A percentile compares a stretch with the other conserved stretches of the same genome.
These are phyloP conservation scores for Cladorrhinum sp. DNA, from an alignment of 2,329 filamentous ascomycete species.

Conservation along the genomic window DNA sequence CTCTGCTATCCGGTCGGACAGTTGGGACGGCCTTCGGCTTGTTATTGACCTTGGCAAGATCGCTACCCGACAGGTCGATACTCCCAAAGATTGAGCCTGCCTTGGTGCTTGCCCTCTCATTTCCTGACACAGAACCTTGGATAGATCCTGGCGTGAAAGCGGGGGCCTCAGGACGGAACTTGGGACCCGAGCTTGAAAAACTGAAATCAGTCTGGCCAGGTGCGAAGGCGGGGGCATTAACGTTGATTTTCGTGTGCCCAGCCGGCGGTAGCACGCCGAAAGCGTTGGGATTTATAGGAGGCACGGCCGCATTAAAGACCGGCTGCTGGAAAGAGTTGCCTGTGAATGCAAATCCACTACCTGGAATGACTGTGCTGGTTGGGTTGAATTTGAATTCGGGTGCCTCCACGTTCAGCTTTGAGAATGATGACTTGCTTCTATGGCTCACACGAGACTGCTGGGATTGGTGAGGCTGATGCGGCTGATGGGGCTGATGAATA, in stretches of 20 bases:
- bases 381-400: conserved; percentile 82
- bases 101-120: conserved; percentile 41
- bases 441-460: conserved; percentile 52
- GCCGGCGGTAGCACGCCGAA: conserved; percentile 41
- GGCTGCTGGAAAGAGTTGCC: conserved; percentile 42
- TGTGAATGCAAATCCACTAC: conserved; percentile 49
- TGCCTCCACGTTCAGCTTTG: conserved; percentile 83
- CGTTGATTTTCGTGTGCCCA: conserved; percentile 59
- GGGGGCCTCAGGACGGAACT: conserved; percentile 74
- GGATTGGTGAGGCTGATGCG: conserved; percentile 38
- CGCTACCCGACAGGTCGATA: conserved; percentile 60
- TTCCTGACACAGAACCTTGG: conserved; percentile 48
- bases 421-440: conserved; percentile 66
- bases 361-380: conserved; percentile 48
- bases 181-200: conserved; percentile 64
- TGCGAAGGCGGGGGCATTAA: conserved; percentile 67
- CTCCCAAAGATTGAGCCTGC: conserved; percentile 64
- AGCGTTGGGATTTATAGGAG: conserved; percentile 39
- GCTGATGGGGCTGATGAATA: too few relatives aligned
- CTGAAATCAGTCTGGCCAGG: conserved; percentile 64
- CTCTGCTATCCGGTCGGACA: conserved; percentile 58
- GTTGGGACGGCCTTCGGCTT: conserved; percentile 84
- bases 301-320: conserved; percentile 42
- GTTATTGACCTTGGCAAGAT: conserved; percentile 64
- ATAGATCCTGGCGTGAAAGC: conserved; percentile 65